These are phyloP conservation scores for Boechera stricta DNA, from an alignment of 345 rosid species.

Conservation along the genomic window DNA sequence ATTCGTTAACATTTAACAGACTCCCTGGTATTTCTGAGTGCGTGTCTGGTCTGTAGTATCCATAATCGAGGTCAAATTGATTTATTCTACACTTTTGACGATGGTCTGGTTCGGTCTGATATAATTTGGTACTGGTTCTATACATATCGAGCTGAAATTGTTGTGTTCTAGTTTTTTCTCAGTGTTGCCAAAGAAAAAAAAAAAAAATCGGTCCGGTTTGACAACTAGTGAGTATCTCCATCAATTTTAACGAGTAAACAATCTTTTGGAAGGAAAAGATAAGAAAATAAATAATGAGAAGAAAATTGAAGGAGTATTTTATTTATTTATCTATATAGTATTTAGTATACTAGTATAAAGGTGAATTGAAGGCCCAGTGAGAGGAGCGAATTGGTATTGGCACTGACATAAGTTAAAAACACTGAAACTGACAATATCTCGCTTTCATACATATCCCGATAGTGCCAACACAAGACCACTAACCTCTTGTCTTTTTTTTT, in stretches of 20 bases:
- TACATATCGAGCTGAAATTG: too few relatives aligned
- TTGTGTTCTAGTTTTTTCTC: too few relatives aligned
- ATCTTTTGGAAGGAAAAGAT: too few relatives aligned
- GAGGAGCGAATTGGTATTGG: conserved; percentile 23
- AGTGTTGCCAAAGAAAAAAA: too few relatives aligned
- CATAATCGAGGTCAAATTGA: neutral
- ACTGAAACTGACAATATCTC: conserved; percentile 41
- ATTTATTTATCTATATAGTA: too few relatives aligned
- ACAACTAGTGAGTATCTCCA: too few relatives aligned
- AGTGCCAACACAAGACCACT: conserved; percentile 40
- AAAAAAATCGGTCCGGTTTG: too few relatives aligned
- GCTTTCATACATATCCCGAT: conserved; percentile 35
- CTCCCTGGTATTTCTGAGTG: conserved; percentile 3
- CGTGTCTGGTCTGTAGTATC: neutral
- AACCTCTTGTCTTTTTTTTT: conserved; percentile 6
- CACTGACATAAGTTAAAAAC: conserved; percentile 38
- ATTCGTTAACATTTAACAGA: neutral
- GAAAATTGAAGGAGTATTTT: too few relatives aligned
- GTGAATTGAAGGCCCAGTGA: conserved; percentile 11
- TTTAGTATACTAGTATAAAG: neutral
- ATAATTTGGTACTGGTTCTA: too few relatives aligned
- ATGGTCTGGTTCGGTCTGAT: too few relatives aligned
- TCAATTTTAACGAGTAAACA: too few relatives aligned
- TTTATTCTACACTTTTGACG: neutral
- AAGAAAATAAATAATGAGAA: too few relatives aligned